Evolutionary conservation across 202 grass and related monocot species (phyloP).

Genomic region (Dendrocalamus latiflorus): DNA sequence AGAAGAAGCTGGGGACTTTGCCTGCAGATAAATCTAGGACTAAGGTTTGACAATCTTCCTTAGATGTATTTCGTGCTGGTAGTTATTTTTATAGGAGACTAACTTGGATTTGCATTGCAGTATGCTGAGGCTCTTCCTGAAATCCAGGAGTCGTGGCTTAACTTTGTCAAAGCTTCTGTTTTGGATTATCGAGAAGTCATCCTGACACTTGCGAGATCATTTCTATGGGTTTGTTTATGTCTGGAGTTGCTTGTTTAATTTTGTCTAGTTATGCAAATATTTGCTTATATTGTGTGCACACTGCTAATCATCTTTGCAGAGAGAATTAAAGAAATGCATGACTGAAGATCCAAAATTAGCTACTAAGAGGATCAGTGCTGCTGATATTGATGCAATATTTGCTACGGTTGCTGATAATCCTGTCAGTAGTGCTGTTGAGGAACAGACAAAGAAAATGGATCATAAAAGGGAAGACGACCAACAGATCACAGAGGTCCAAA

Average conservation of each 20-base stretch:
- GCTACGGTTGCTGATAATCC: background rate
- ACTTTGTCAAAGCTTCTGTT: conserved; percentile 11
- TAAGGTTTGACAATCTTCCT: conserved; percentile 2
- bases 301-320: conserved; percentile 13
- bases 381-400: conserved; percentile 39
- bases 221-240: conserved; percentile 34
- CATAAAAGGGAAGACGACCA: background rate
- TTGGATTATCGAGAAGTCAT: conserved; percentile 33
- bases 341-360: conserved; percentile 7
- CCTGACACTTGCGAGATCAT: conserved; percentile 6
- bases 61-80: background rate
- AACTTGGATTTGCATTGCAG: conserved; percentile 16
- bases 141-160: conserved; percentile 20
- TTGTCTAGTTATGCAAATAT: background rate
- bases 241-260: background rate
- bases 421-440: background rate
- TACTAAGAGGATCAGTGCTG: conserved; percentile 2
- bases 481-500: background rate
- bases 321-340: conserved; percentile 35
- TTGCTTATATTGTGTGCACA: background rate
- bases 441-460: background rate
- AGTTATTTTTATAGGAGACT: background rate
- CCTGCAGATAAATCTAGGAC: conserved; percentile 10
- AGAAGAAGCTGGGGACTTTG: conserved; percentile 22
- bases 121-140: background rate